Percentiles rank a stretch among this genome's conserved stretches.
Evolutionary conservation across 1,139 yeast genomes (phyloP).

Genomic region (Nakaseomyces sp.): DNA sequence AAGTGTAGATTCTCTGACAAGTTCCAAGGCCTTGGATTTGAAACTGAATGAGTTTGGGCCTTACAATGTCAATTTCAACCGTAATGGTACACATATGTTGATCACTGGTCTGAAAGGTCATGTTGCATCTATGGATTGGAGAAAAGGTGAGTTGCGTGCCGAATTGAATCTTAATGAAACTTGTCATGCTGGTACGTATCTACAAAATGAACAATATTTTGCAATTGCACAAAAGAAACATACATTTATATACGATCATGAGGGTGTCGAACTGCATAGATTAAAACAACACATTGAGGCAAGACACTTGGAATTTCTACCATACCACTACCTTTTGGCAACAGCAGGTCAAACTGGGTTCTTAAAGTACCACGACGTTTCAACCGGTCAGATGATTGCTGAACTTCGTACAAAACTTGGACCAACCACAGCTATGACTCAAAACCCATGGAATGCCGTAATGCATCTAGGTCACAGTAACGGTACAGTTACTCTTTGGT

Average conservation of each 20-base stretch:
- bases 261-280: conserved; percentile 87
- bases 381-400: conserved; percentile 80
- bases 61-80: conserved; percentile 66
- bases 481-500: conserved; percentile 90
- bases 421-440: conserved; percentile 79
- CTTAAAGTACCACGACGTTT: conserved; percentile 87
- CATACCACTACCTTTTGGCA: conserved; percentile 81
- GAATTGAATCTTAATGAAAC: conserved; percentile 86
- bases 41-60: conserved; percentile 72
- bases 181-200: conserved; percentile 77
- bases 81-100: conserved; percentile 79
- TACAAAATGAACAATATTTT: conserved; percentile 87
- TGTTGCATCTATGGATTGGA: conserved; percentile 94
- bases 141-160: conserved; percentile 69
- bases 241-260: conserved; percentile 82
- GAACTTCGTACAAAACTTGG: conserved; percentile 85
- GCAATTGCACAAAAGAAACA: conserved; percentile 97
- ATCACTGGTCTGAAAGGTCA: conserved; percentile 91
- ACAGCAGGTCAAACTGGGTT: conserved; percentile 86
- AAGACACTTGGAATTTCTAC: conserved; percentile 75
- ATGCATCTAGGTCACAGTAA: conserved; percentile 89
- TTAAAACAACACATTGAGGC: conserved; percentile 84
- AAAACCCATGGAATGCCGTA: conserved; percentile 93
- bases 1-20: conserved; percentile 73
- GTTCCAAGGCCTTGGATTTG: conserved; percentile 66